Evolutionary conservation across 129 eudicot species (phyloP).

Genomic region (Silybum marianum): DNA sequence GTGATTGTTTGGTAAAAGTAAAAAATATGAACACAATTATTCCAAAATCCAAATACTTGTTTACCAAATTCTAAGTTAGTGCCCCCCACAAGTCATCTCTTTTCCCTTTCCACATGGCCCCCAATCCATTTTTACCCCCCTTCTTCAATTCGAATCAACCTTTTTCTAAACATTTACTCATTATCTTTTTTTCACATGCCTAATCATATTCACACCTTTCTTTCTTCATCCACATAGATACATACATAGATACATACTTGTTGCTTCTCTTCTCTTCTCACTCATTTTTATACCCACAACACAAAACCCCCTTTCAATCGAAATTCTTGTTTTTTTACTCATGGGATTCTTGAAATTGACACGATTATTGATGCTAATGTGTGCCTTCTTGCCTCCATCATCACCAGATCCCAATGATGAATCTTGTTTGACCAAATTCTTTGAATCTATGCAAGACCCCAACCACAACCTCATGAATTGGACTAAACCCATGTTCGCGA

Average conservation of each 20-base stretch:
- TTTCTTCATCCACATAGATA: background rate
- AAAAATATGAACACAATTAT: background rate
- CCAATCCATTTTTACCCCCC: slow-evolving; percentile 26
- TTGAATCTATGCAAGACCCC: slow-evolving; percentile 67
- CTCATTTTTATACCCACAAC: background rate
- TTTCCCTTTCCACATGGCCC: slow-evolving; percentile 36
- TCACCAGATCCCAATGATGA: slow-evolving; percentile 78
- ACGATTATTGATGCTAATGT: slow-evolving; percentile 15
- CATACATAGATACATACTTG: background rate
- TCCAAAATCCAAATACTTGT: slow-evolving; percentile 8
- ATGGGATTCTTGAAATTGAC: slow-evolving; percentile 10
- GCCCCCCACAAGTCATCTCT: slow-evolving; percentile 25
- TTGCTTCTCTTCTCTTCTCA: background rate
- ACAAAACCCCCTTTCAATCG: background rate
- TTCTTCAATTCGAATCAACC: slow-evolving; percentile 28
- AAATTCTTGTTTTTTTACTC: background rate
- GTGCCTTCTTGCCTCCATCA: slow-evolving; percentile 32
- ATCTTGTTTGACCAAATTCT: slow-evolving; percentile 66
- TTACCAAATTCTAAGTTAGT: slow-evolving; percentile 18
- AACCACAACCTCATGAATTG: slow-evolving; percentile 58
- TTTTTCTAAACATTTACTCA: slow-evolving; percentile 34
- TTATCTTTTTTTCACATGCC: slow-evolving; percentile 41
- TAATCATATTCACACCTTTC: slow-evolving; percentile 15
- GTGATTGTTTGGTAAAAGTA: background rate
- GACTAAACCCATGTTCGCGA: slow-evolving; percentile 63